Conservation (phyloP, 306 rosid genomes). For the Nissolia schottii region DNA sequence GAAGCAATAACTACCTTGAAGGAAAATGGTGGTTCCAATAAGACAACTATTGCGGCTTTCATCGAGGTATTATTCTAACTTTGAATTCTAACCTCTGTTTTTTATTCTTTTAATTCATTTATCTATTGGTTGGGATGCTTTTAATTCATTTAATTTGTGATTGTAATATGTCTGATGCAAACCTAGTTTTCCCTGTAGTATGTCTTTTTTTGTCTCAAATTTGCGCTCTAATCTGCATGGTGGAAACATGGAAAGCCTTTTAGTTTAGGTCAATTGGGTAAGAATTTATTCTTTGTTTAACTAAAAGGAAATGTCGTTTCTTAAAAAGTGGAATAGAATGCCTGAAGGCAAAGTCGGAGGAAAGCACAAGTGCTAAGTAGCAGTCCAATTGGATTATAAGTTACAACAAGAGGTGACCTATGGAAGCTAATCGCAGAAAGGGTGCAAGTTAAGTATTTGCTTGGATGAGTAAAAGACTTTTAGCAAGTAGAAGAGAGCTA, state of each 20-base stretch:
- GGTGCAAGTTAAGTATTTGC: neutral
- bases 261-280: neutral
- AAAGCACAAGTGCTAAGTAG: neutral
- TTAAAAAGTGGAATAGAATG: too few relatives aligned
- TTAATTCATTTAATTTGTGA: neutral
- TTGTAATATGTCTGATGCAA: too few relatives aligned
- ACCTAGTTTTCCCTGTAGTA: neutral
- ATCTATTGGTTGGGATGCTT: neutral
- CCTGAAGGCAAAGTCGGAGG: too few relatives aligned
- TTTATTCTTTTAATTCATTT: neutral
- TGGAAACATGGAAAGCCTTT: neutral
- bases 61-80: constrained; percentile 61
- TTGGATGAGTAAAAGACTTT: neutral
- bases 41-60: constrained; percentile 74
- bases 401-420: neutral
- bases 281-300: neutral
- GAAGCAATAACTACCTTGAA: constrained; percentile 75
- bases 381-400: neutral
- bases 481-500: neutral
- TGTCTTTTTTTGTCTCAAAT: neutral
- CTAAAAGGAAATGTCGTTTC: neutral
- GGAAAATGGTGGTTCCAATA: constrained; percentile 87
- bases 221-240: neutral
- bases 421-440: neutral
- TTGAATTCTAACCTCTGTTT: neutral